These are phyloP conservation scores for Fraxinus ornus DNA, from an alignment of 305 asterid species.

Conservation along the genomic window DNA sequence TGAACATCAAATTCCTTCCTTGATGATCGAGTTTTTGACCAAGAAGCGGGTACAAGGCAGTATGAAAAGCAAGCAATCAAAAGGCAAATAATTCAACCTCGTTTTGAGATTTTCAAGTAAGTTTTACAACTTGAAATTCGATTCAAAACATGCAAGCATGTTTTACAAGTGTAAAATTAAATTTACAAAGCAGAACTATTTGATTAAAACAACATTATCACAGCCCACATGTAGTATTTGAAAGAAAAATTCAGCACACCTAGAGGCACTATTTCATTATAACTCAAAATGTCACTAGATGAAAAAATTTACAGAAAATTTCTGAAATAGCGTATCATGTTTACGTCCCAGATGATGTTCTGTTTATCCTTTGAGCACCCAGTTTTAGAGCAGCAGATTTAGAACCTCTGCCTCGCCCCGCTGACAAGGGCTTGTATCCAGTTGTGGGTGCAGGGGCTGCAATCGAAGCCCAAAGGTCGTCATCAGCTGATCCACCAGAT, in stretches of 20 bases:
- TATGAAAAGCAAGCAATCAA: no score
- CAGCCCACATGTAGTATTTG: slow-evolving; percentile 24
- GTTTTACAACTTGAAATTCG: no score
- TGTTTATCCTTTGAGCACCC: slow-evolving; percentile 88
- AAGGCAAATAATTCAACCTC: no score
- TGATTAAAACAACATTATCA: slow-evolving; percentile 15
- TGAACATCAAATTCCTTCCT: no score
- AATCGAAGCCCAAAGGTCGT: slow-evolving; percentile 85
- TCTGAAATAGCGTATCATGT: slow-evolving; percentile 23
- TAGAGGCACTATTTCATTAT: slow-evolving; percentile 8
- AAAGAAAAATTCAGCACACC: slow-evolving; percentile 33
- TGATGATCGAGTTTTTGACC: no score
- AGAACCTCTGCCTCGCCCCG: slow-evolving; percentile 59
- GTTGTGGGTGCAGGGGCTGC: slow-evolving; percentile 85
- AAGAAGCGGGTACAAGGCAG: no score
- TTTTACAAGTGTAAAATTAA: background rate
- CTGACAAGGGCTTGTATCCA: slow-evolving; percentile 56
- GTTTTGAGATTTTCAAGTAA: no score
- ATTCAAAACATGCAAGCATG: no score
- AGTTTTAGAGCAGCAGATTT: slow-evolving; percentile 72
- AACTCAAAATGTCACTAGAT: slow-evolving; percentile 22
- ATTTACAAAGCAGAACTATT: slow-evolving; percentile 3
- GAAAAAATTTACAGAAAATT: slow-evolving; percentile 40
- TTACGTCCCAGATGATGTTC: slow-evolving; percentile 70
- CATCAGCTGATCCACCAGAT: slow-evolving; percentile 49